Base-by-base conservation (phyloP, 1,284 basidiomycete genomes). In the Cryptococcus sp. region DNA sequence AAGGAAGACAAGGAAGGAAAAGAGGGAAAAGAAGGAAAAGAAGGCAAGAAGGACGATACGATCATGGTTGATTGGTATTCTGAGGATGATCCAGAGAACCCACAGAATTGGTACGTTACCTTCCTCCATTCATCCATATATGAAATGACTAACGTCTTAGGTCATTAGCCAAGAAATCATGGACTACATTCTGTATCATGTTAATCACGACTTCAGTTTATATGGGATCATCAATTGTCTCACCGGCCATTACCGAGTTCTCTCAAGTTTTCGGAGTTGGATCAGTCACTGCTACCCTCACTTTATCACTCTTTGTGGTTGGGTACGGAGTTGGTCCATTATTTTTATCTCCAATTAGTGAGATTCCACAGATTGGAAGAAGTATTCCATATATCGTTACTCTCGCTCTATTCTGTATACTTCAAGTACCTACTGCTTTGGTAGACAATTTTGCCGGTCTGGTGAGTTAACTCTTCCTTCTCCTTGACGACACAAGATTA, bases 221-320 rank as follows among this genome's bases (percentile, higher is more conserved):
- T 64, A 76, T 83, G 51, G 83, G 83, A 13, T 79, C 79, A 49
- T 78, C 78, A 2, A 81, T 83, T 41, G 76, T 77, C 43, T 82
- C 82, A 0, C 81, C 82, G 1, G 79, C 80, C 1, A 69, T 83
- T 28, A 51, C 56, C 32, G 55, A 52, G 11, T 53, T 62, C 18
- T 55, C 58, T 46, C 32, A 44, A n/a, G 49, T 55, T 13, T 65
- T 69, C 39, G 52, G 50, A 23, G 59, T 66, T 2, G 52, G 52
- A 1, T 54, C 56, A 22, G 53, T 52, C 1, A 53, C 54, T 11
- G 61, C 56, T 10, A 49, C 53, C 4, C 42, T 57, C 13, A 50
- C 51, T 13, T 46, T 59, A 21, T 52, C 61, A 2, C 45, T 61
- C 7, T 67, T 65, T 52, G 61, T 67, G 2, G 45, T 62, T 14